Evolutionary conservation across 108 stramenopile genomes (phyloP).

Genomic region (Seminavis robusta): DNA sequence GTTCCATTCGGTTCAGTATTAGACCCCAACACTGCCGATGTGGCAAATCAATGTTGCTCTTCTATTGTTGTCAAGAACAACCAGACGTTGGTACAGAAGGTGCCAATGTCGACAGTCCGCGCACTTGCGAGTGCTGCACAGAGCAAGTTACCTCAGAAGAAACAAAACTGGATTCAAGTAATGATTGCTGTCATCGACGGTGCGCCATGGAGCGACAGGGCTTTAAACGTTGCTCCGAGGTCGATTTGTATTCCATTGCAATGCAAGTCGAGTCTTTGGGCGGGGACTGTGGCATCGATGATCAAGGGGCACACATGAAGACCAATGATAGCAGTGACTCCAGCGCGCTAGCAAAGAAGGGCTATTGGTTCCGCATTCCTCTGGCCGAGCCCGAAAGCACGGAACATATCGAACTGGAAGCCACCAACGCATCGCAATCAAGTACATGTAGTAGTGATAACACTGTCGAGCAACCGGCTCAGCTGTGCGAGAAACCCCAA

Average conservation of each 20-base stretch:
- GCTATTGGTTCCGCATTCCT: conserved; percentile 13
- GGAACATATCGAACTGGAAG: neutral
- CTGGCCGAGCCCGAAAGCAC: neutral
- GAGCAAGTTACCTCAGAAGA: neutral
- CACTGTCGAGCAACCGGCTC: neutral
- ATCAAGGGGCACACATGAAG: neutral
- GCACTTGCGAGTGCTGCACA: neutral
- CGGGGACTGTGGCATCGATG: conserved; percentile 38
- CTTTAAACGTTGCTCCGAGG: neutral
- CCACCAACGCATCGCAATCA: neutral
- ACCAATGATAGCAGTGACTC: neutral
- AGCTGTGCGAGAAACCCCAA: neutral
- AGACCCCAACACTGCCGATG: no score
- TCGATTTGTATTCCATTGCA: conserved; percentile 44
- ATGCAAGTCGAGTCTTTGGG: conserved; percentile 23
- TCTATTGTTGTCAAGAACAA: no score
- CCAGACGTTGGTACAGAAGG: neutral
- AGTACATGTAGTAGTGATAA: neutral
- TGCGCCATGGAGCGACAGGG: neutral
- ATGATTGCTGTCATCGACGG: neutral
- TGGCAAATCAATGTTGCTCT: no score
- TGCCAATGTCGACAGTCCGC: no score
- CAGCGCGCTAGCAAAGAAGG: neutral
- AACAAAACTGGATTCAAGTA: neutral
- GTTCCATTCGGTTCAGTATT: no score